A percentile compares a stretch with the other conserved stretches of the same genome.
These are phyloP conservation scores for Pseudocercospora crystallina DNA, from an alignment of 2,329 filamentous ascomycete genomes.

Conservation along the genomic window DNA sequence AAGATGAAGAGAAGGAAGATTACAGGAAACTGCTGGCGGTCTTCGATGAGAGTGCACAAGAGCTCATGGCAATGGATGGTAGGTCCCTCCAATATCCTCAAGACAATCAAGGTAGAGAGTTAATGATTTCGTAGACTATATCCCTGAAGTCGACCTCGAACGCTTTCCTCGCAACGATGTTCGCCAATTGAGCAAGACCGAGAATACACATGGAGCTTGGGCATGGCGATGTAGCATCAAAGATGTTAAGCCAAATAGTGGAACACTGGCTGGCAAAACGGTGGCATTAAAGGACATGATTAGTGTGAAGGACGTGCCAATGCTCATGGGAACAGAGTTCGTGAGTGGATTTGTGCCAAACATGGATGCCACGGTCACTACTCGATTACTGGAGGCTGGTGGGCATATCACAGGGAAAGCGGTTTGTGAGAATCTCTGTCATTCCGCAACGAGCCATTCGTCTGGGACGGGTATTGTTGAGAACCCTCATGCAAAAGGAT, in stretches of 20 bases:
- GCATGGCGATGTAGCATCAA: constrained; percentile 43
- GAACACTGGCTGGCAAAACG: constrained; percentile 41
- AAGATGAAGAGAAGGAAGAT: constrained; percentile 39
- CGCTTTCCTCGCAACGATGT: constrained; percentile 40
- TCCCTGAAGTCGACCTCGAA: constrained; percentile 33
- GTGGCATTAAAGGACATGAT: constrained; percentile 52
- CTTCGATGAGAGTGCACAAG: constrained; percentile 40
- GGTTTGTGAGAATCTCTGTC: constrained; percentile 50
- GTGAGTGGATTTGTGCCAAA: constrained; percentile 38
- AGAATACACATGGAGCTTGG: constrained; percentile 45
- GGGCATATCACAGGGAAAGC: constrained; percentile 47
- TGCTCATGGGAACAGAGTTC: constrained; percentile 47
- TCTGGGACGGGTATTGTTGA: constrained; percentile 35
- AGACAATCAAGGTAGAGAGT: neutral
- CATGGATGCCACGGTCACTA: constrained; percentile 49
- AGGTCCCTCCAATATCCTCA: neutral
- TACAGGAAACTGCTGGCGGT: constrained; percentile 40
- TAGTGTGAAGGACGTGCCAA: constrained; percentile 45
- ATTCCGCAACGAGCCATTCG: constrained; percentile 25
- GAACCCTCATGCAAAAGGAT: constrained; percentile 48
- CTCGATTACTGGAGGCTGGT: constrained; percentile 45
- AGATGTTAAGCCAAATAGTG: constrained; percentile 29
- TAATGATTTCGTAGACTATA: constrained; percentile 29
- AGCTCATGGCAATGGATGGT: constrained; percentile 39
- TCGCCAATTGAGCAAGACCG: constrained; percentile 33